Base-by-base conservation (phyloP, 2,329 filamentous ascomycete genomes). In the Penicillium sclerotiorum region DNA sequence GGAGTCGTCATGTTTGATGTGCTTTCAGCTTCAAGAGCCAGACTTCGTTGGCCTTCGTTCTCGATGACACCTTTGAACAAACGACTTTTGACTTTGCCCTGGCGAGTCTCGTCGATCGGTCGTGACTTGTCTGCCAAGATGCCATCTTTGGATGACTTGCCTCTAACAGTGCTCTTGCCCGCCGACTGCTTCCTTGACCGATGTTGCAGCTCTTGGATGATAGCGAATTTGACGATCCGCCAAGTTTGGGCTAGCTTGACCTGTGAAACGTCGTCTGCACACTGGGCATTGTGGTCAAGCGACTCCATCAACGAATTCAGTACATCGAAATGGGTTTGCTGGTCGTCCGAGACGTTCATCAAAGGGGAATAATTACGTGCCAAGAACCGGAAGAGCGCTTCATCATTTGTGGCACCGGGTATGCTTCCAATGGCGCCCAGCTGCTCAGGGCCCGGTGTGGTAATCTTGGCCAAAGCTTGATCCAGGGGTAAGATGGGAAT, bases 181-280 rank as follows among this genome's bases (percentile, higher is more conserved):
- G 59, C 21, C 52, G 62, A 40, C 38, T 67, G 67, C 44, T 70
- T 62, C 44, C 71, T 65, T 8, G 68, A 68, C 58, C 72, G 73
- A 33, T 60, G 52, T 48, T 69, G 69, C 22, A 83, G 70, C 50
- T 82, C 79, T 49, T 77, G 73, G 2, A 76, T 62, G 45, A 82
- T 71, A 21, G 77, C 73, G 47, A 75, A 72, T 46, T 77, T 78
- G 27, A 84, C 65, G 18, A 85, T 75, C 46, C 76, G 77, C 82
- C 82, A 86, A 17, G 80, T 81, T 55, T 84, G 79, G 25, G 83
- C 79, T 38, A 82, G 68, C 46, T 77, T 74, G 56, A 78, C 71
- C 53, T 78, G 67, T 32, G 76, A 75, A 27, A 75, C 74, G 49
- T 73, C 68, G 53, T 81, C 74, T 21, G 80, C 80, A 55, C 78